A percentile compares a stretch with the other conserved stretches of the same genome.
These are phyloP conservation scores for Francoa sonchifolia DNA, from an alignment of 441 rosid genomes.

Conservation along the genomic window DNA sequence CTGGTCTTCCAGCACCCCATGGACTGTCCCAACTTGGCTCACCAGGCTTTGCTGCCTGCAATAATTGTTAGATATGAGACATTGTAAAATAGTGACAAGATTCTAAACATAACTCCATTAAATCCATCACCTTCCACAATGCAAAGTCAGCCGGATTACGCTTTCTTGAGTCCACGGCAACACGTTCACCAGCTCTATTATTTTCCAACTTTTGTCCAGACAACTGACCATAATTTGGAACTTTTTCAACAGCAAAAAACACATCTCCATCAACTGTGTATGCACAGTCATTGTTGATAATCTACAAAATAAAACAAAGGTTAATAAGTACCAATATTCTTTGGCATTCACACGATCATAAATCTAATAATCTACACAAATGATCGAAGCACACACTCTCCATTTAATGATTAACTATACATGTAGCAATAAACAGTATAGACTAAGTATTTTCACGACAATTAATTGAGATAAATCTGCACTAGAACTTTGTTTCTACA, in stretches of 20 bases:
- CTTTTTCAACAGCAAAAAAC: slow-evolving; percentile 66
- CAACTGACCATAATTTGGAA: slow-evolving; percentile 63
- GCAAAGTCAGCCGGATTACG: slow-evolving; percentile 88
- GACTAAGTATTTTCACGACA: too few relatives aligned
- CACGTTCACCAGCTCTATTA: slow-evolving; percentile 80
- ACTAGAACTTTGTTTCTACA: too few relatives aligned
- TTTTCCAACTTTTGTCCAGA: slow-evolving; percentile 70
- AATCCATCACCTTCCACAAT: slow-evolving; percentile 65
- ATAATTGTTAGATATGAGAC: slow-evolving; percentile 5
- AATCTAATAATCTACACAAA: too few relatives aligned
- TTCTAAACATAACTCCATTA: background rate
- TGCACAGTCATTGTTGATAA: slow-evolving; percentile 58
- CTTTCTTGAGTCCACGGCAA: slow-evolving; percentile 75
- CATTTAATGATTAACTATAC: too few relatives aligned
- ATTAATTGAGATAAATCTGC: too few relatives aligned
- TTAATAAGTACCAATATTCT: too few relatives aligned
- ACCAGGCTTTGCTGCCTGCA: slow-evolving; percentile 80
- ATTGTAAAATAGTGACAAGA: background rate
- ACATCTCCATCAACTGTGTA: slow-evolving; percentile 76
- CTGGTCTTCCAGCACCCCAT: slow-evolving; percentile 90
- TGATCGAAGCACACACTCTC: too few relatives aligned
- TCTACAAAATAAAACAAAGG: slow-evolving; percentile 30
- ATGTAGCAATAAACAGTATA: too few relatives aligned
- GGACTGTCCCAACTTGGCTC: slow-evolving; percentile 89
- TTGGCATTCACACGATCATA: too few relatives aligned